Percentiles rank a stretch among this genome's conserved stretches.
Evolutionary conservation across 2,329 filamentous ascomycete genomes (phyloP).

Genomic region (Fusarium acutatum): DNA sequence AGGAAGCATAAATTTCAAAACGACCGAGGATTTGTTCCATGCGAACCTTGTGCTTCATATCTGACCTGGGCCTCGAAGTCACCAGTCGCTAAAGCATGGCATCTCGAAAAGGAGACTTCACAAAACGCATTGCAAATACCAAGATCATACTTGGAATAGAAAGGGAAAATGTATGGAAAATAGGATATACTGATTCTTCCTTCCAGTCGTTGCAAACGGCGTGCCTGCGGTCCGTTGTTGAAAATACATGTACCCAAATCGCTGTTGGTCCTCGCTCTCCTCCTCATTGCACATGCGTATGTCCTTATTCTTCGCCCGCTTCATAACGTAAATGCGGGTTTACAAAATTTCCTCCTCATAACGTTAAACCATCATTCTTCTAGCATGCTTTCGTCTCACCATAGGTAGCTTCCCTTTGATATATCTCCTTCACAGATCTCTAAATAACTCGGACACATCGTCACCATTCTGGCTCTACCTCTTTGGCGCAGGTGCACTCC

Average conservation of each 20-base stretch:
- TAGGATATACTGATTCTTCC: not conserved
- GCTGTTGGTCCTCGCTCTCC: not conserved
- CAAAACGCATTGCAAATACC: not conserved
- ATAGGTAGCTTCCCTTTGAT: not conserved
- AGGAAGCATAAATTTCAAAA: not conserved
- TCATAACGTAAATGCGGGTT: not conserved
- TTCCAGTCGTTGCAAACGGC: slow-evolving; percentile 10
- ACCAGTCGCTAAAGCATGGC: slow-evolving; percentile 25
- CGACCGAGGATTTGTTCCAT: not conserved
- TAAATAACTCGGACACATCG: not conserved
- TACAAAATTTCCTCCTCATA: not conserved
- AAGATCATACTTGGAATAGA: not conserved
- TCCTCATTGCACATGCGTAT: not conserved
- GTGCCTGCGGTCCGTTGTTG: slow-evolving; percentile 27
- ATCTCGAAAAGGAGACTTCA: not conserved
- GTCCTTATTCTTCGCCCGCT: not conserved
- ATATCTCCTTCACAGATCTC: not conserved
- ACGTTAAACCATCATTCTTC: not conserved
- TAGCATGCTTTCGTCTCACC: not conserved
- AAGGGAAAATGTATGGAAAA: not conserved
- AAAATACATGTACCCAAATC: slow-evolving; percentile 4
- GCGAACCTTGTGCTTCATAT: not conserved
- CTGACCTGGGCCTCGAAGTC: not conserved
- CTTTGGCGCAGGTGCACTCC: slow-evolving; percentile 53
- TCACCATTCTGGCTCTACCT: slow-evolving; percentile 28